Base-by-base conservation (phyloP, 768 basidiomycete genomes). In the Wakefieldia striispora region DNA sequence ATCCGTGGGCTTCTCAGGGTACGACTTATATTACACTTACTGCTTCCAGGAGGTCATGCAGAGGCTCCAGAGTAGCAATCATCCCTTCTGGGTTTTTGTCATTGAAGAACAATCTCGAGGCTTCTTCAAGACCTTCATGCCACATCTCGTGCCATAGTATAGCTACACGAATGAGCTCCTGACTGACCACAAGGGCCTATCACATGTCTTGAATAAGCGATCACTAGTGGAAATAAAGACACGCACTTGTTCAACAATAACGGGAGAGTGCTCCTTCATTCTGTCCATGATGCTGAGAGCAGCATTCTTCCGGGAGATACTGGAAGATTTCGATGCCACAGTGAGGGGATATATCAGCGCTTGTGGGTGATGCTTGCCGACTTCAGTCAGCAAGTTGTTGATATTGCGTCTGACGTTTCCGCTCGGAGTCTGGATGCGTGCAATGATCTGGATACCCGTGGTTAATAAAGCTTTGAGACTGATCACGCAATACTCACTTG, bases 61-160 rank as follows among this genome's bases (percentile, higher is more conserved):
- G 72, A 3, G 95, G 95, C 59, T 94, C 92, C 41, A 99, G 70
- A 12, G 83, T 87, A 20, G 84, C 86, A 59, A 97, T 97, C 97
- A 99, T 99, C 6, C 90, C 97, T 51, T 92, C 89, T 2, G 95
- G 87, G 66, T 99, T 97, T 61, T 92, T 89, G 59, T 98, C 97
- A 10, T 91, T 94, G 76, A 95, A 99, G 73, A 94, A 99, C 40
- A 93, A 72, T 36, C 97, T 81, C 7, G 95, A 97, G 6, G 97
- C 97, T 68, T 99, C 97, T 71, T 99, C 97, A 19, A 99, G 75
- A 16, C 92, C 94, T 71, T 99, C 97, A 60, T 97, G 94, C 97
- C 97, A 99, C 55, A 94, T 75, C 67, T 99, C 97, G 59, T 98
- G 95, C 97, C 97, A 99, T 11, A 99, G 74, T 52, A 99, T 98